phyloP scores from a whole-genome alignment of 441 rosid genomes.

The Gossypium davidsonii region DNA sequence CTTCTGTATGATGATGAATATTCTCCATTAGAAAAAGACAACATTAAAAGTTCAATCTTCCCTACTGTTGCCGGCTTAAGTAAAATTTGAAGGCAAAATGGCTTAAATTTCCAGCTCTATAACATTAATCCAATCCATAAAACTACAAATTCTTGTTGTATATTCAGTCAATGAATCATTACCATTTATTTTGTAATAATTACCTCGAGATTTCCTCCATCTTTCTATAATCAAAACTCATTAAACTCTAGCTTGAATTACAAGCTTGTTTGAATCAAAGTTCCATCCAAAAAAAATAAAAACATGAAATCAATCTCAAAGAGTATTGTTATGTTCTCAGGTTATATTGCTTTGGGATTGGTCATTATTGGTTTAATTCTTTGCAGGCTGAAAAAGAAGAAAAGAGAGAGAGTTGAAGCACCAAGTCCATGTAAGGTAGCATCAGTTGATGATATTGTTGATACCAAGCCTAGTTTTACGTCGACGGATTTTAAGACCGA shows the following conservation, averaged over 20 bases:
- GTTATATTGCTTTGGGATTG: constrained; percentile 31
- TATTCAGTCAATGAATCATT: constrained; percentile 26
- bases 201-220: constrained; percentile 35
- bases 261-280: constrained; percentile 3
- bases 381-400: constrained; percentile 22
- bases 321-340: constrained; percentile 37
- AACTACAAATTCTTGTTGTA: constrained; percentile 28
- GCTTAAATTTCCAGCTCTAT: neutral
- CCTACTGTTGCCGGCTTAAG: constrained; percentile 25
- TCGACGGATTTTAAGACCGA: constrained; percentile 23
- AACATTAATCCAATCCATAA: constrained; percentile 9
- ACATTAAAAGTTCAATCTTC: neutral
- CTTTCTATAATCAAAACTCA: constrained; percentile 3
- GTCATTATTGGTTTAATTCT: constrained; percentile 19
- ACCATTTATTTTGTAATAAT: neutral
- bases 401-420: constrained; percentile 15
- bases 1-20: neutral
- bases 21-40: constrained; percentile 6
- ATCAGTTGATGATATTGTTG: constrained; percentile 25
- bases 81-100: constrained; percentile 10
- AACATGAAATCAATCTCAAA: constrained; percentile 25
- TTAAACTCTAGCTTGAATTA: constrained; percentile 1
- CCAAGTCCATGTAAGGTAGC: constrained; percentile 18
- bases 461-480: constrained; percentile 16
- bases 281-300: neutral